These are phyloP conservation scores for Alternaria viburni DNA, from an alignment of 2,329 filamentous ascomycete genomes.

Conservation along the genomic window DNA sequence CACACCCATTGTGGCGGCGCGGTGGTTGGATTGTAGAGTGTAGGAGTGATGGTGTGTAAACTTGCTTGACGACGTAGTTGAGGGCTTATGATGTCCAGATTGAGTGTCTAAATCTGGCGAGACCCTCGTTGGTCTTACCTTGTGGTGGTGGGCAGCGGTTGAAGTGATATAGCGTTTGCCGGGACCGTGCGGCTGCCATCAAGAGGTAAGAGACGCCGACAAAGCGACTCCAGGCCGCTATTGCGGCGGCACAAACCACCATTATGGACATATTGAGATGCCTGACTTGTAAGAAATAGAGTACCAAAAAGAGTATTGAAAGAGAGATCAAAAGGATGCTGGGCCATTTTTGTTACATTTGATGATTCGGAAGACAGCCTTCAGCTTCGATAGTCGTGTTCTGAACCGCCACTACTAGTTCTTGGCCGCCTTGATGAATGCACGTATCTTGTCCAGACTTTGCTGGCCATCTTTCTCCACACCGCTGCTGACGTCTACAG, in stretches of 20 bases:
- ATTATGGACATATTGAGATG: neutral
- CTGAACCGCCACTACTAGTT: conserved; percentile 6
- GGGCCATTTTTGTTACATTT: neutral
- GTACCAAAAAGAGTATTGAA: neutral
- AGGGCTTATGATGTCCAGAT: neutral
- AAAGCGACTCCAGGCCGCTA: neutral
- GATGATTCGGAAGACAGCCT: neutral
- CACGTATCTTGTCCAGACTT: conserved; percentile 77
- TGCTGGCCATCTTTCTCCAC: conserved; percentile 83
- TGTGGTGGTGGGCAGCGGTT: neutral
- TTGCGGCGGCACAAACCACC: neutral
- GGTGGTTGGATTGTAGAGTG: neutral
- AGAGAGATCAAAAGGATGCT: neutral
- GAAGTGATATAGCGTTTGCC: conserved; percentile 18
- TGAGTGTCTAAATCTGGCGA: neutral
- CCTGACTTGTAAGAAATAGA: neutral
- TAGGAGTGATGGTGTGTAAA: neutral
- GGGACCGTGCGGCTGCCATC: neutral
- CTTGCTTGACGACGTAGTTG: neutral
- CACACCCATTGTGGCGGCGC: conserved; percentile 37
- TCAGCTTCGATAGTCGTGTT: neutral
- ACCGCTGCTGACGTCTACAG: conserved; percentile 92
- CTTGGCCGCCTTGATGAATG: conserved; percentile 77
- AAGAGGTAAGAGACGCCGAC: conserved; percentile 18
- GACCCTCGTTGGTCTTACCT: conserved; percentile 14